Percentiles rank a stretch among this genome's conserved stretches.
Conservation (phyloP, 164 flowering plant species). For the Sedum album region DNA sequence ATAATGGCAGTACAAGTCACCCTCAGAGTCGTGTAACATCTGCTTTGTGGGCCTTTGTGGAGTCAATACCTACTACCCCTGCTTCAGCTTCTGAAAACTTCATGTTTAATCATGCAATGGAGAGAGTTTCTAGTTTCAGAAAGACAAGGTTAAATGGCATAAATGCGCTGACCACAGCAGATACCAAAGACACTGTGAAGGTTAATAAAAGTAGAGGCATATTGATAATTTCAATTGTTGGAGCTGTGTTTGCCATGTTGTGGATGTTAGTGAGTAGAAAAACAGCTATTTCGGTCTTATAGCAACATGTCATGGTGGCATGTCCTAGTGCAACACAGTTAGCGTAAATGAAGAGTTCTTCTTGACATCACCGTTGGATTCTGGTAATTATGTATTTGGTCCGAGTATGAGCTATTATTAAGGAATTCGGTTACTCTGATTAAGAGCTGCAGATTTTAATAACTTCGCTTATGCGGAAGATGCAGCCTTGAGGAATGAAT, state of each 20-base stretch:
- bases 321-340: too few species aligned
- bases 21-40: slow-evolving; percentile 43
- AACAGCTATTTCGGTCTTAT: slow-evolving; percentile 5
- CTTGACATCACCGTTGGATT: too few species aligned
- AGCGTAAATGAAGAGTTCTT: too few species aligned
- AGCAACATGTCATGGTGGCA: too few species aligned
- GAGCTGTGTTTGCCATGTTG: slow-evolving; percentile 32
- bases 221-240: slow-evolving; percentile 17
- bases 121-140: slow-evolving; percentile 16
- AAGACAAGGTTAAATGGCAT: slow-evolving; percentile 29
- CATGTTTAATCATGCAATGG: neutral
- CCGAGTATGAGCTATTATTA: too few species aligned
- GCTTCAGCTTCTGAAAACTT: neutral
- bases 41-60: slow-evolving; percentile 37
- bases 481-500: too few species aligned
- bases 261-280: slow-evolving; percentile 33
- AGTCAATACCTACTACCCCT: neutral
- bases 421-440: too few species aligned
- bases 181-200: slow-evolving; percentile 17
- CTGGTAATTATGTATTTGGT: too few species aligned
- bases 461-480: too few species aligned
- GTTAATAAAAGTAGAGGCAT: slow-evolving; percentile 15
- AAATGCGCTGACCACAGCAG: slow-evolving; percentile 21
- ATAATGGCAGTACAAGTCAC: slow-evolving; percentile 16
- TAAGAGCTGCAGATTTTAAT: too few species aligned